phyloP scores from a whole-genome alignment of 352 stramenopile species.

The Phytophthora vignae region DNA sequence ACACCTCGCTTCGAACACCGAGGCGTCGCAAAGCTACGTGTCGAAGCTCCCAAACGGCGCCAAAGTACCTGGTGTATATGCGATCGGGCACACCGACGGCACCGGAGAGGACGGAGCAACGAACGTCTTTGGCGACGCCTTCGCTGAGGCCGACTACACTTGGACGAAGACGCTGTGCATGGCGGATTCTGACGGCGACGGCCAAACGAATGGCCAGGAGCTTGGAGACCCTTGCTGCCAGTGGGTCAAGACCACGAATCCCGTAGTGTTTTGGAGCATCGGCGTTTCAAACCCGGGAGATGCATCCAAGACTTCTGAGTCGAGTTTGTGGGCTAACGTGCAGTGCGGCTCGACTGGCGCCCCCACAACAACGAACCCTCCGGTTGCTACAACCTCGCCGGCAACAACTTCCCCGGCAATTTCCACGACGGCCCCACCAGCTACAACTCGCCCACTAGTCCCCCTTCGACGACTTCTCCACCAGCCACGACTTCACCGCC shows the following conservation, averaged over 20 bases:
- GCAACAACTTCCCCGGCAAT: background rate
- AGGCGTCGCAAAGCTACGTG: constrained; percentile 4
- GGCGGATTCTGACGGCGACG: constrained; percentile 60
- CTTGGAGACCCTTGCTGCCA: constrained; percentile 79
- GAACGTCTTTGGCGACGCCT: constrained; percentile 39
- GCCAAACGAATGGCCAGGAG: constrained; percentile 83
- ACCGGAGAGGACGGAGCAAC: constrained; percentile 3
- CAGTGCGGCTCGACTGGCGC: no score
- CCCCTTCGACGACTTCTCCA: background rate
- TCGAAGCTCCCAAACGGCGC: constrained; percentile 43
- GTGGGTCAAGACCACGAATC: constrained; percentile 7
- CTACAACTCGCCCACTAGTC: background rate
- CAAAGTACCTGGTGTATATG: constrained; percentile 37
- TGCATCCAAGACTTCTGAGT: constrained; percentile 20
- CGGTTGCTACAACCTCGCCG: background rate
- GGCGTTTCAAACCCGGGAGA: constrained; percentile 30
- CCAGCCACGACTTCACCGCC: background rate
- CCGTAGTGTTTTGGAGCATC: constrained; percentile 17
- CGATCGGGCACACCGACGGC: constrained; percentile 42
- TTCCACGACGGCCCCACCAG: background rate
- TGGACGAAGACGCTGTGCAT: constrained; percentile 32
- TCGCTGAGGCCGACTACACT: constrained; percentile 5
- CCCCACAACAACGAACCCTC: background rate
- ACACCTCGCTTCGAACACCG: background rate
- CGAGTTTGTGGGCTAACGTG: constrained; percentile 27